Evolutionary conservation across 2,329 filamentous ascomycete species (phyloP), one percentile per base, ranked within the genome.

Genomic region (Microdochium nivale): DNA sequence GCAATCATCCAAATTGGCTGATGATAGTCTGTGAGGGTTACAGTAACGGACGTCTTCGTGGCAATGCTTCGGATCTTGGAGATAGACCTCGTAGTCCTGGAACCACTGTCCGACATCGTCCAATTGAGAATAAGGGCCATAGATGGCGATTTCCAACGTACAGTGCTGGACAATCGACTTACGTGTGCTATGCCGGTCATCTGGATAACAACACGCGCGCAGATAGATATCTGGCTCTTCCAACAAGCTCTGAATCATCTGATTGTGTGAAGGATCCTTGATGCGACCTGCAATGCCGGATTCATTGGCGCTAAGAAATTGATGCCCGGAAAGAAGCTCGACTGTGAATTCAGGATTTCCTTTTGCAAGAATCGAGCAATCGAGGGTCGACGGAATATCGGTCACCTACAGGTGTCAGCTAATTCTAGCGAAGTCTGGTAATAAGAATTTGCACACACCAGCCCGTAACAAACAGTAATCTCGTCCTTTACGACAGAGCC

Each of bases 1-100:
- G 25, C 51, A 54, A 10, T 24, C 44, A 11, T 55, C 25, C 7
- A 55, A 24, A 47, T 56, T 25, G 9, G 43, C 8, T 0, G 56
- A 55, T 0, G 66, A 65, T 1, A 71, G 59, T 0, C 64, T 55
- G 19, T 71, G 67, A 11, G 68, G 68, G 37, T 71, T 71, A 51
- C 59, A 63, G 47, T 71, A 71, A 43, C 13, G 57, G 1, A 60
- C 59, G 10, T 68, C 53, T 2, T 35, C 21, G 27, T 64, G 52
- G 16, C 63, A 66, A 1, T 54, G 51, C 3, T 48, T 37, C 2
- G 67, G 67, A 48, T 71, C 68, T 25, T 70, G 69, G 0, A 71
- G 53, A 47, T 62, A 70, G 0, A 67, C 48, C 0, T 65, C 59
- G 19, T 64, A 59, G 0, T 63, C 54, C 9, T 69, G 57, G 21